Evolutionary conservation across 1,139 yeast genomes (phyloP).

Genomic region (Dujonia santamariae): DNA sequence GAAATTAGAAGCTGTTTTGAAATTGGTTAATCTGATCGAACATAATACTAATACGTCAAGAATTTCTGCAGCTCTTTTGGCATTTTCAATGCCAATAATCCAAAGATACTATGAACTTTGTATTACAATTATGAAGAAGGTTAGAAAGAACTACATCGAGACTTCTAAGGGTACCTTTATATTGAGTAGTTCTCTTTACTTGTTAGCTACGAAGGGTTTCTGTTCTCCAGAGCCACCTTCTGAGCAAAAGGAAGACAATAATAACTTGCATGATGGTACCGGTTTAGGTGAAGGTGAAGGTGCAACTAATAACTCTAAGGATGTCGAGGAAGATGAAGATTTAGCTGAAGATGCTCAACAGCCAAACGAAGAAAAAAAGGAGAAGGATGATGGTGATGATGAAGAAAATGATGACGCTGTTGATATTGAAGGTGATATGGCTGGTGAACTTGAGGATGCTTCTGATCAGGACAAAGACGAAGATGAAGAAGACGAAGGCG

Average conservation of each 20-base stretch:
- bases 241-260: slow-evolving; percentile 60
- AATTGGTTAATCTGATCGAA: slow-evolving; percentile 23
- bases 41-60: slow-evolving; percentile 34
- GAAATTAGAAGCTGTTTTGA: slow-evolving; percentile 18
- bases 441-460: slow-evolving; percentile 81
- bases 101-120: slow-evolving; percentile 50
- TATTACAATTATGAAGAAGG: slow-evolving; percentile 36
- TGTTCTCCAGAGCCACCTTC: slow-evolving; percentile 85
- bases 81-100: slow-evolving; percentile 57
- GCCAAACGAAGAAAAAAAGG: slow-evolving; percentile 72
- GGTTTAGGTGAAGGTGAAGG: slow-evolving; percentile 98
- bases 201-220: slow-evolving; percentile 81
- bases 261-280: slow-evolving; percentile 83
- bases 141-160: slow-evolving; percentile 45
- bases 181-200: slow-evolving; percentile 53
- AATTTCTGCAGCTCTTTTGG: slow-evolving; percentile 42
- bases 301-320: slow-evolving; percentile 70
- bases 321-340: slow-evolving; percentile 91
- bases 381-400: slow-evolving; percentile 56
- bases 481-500: slow-evolving; percentile 47
- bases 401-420: slow-evolving; percentile 78
- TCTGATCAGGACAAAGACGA: slow-evolving; percentile 68
- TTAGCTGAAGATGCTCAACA: slow-evolving; percentile 84
- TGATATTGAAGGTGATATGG: slow-evolving; percentile 96
- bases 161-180: slow-evolving; percentile 61